Base-by-base conservation (phyloP, 148 eudicot species). In the Limonium bicolor region DNA sequence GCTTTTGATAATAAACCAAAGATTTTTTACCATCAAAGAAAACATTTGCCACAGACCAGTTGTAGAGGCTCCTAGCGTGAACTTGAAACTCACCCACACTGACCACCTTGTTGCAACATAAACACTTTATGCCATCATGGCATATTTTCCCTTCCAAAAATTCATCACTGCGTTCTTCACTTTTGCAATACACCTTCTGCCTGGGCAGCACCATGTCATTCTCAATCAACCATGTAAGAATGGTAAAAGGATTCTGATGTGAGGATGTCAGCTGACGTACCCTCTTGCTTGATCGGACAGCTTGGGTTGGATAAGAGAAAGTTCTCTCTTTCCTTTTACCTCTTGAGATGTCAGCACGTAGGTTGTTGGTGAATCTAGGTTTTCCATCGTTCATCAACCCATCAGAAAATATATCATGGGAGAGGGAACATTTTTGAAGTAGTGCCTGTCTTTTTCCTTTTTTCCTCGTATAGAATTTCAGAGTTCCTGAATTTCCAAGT, bases 141-240 rank as follows among this genome's bases (percentile, higher is more conserved):
- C 73, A 58, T 46, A 85, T 52, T 32, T 56, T 36, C 35, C 99
- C 99, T 60, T 66, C 90, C 15, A 53, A 61, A 47, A 56, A 35
- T 27, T 54, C 31, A 19, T 20, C 14, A 9, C 43, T 29, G 44
- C 58, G 55, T 36, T 50, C 66, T 43, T 48, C 58, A 9, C 58
- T 13, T 30, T 41, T 38, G 47, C 78, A 81, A 31, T 43, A 54
- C 18, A 92, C 81, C 61, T 78, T 92, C 41, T 64, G 56, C 58
- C 88, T 55, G 9, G 78, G 74, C 45, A 69, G 50, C 36, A 81
- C 71, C 55, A 61, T 70, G 27, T 70, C 56, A 41, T 66, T 81
- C 54, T 81, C 90, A 48, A 92, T 76, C 59, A 92, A 65, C 94
- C 85, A 78, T 40, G 99, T 72, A 40, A 92, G 62, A 35, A 71